These are phyloP conservation scores for Carex scoparia DNA, from an alignment of 176 grass and related monocot genomes.

Conservation along the genomic window DNA sequence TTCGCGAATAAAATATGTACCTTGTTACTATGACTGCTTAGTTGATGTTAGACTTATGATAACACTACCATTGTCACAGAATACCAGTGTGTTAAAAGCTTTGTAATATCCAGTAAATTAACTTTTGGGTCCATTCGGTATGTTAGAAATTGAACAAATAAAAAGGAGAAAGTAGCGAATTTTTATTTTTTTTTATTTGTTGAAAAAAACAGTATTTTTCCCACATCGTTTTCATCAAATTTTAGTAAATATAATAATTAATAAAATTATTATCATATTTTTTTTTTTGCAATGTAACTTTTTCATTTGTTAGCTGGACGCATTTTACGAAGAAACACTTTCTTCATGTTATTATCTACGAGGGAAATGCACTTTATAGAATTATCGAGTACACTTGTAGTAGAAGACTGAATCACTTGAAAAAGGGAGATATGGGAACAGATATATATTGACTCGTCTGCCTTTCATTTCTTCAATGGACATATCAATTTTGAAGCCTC, in stretches of 20 bases:
- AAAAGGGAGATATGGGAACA: background rate
- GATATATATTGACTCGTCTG: background rate
- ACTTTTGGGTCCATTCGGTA: background rate
- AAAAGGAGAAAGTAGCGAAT: background rate
- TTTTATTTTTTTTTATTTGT: no score
- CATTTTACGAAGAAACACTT: background rate
- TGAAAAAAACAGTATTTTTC: no score
- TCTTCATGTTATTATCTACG: slow-evolving; percentile 9
- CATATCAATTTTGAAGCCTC: background rate
- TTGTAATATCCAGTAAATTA: background rate
- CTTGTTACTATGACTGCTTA: no score
- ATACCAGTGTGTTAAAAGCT: background rate
- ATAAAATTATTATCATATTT: no score
- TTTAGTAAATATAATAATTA: no score
- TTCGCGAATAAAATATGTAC: no score
- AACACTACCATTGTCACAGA: background rate
- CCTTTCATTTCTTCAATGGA: background rate
- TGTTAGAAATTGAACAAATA: background rate
- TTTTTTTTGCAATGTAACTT: background rate
- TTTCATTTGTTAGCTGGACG: background rate
- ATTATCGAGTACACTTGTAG: background rate
- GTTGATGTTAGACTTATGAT: no score
- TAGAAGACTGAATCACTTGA: slow-evolving; percentile 18
- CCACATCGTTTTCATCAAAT: background rate
- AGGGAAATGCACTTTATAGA: background rate